A percentile compares a stretch with the other conserved stretches of the same genome.
phyloP scores from a whole-genome alignment of 2,329 filamentous ascomycete species.

The Chaetomiaceae sp. region DNA sequence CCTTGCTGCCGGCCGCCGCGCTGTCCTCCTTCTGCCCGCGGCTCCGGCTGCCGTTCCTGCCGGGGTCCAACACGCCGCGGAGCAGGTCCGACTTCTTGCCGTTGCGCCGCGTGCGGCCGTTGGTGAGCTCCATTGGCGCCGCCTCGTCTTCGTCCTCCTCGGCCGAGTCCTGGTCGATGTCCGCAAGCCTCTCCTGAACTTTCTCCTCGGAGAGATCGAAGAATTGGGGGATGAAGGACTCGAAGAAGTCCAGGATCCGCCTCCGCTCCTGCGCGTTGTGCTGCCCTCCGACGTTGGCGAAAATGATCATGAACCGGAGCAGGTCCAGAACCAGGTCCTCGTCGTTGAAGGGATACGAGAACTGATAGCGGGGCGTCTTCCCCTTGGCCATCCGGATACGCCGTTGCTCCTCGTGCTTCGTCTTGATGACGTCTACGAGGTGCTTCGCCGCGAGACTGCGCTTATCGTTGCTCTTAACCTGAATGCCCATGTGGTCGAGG shows the following conservation, averaged over 20 bases:
- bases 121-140: conserved; percentile 63
- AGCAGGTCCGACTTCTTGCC: conserved; percentile 75
- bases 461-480: conserved; percentile 84
- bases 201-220: conserved; percentile 68
- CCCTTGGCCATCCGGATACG: conserved; percentile 59
- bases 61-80: conserved; percentile 76
- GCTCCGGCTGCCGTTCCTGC: conserved; percentile 62
- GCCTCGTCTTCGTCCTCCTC: conserved; percentile 74
- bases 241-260: conserved; percentile 68
- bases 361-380: conserved; percentile 63
- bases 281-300: conserved; percentile 61
- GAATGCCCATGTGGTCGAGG: conserved; percentile 91
- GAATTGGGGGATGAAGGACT: conserved; percentile 68
- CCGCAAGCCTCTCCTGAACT: conserved; percentile 59
- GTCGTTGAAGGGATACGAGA: conserved; percentile 67
- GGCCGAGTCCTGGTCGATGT: conserved; percentile 62
- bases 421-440: conserved; percentile 83
- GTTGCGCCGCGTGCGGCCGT: conserved; percentile 62
- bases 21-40: conserved; percentile 74
- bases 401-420: conserved; percentile 85
- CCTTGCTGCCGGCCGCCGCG: conserved; percentile 71
- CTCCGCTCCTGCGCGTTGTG: conserved; percentile 68
- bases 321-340: conserved; percentile 60
- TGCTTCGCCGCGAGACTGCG: conserved; percentile 85
- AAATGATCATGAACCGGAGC: conserved; percentile 57